Base-by-base conservation (phyloP, 305 asterid genomes). In the Fraxinus xanthoxyloides region DNA sequence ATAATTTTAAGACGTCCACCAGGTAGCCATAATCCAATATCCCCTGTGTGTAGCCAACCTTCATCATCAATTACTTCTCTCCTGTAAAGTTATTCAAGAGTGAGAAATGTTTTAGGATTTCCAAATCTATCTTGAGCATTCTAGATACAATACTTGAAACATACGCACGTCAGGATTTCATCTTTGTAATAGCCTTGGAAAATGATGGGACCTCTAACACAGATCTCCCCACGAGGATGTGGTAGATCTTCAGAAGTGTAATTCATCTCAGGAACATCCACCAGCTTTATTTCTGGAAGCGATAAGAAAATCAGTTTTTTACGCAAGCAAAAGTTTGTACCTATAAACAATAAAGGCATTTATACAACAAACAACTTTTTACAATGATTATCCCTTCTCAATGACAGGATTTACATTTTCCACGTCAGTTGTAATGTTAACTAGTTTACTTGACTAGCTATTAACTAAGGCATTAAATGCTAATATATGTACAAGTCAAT, bases 211-310 rank as follows among this genome's bases (percentile, higher is more conserved):
- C 99, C 99, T 90, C 99, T 91, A 81, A 94, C 97, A 88, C 99
- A 96, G 86, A 96, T 94, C 92, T 96, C 99, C 78, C 99, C 99
- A 75, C 99, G 98, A 77, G 98, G 98, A 88, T 93, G 87, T 31
- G 98, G 99, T 83, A 84, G 91, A 91, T 96, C 99, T 87, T 87
- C 95, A 35, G 98, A 91, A 72, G 98, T 93, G 87, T 96, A 96
- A 84, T 91, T 94, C 99, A 96, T 96, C 89, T 96, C 99, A 38
- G 98, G 98, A 82, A 96, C 98, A 77, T 94, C 98, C 82, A 91
- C 98, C 82, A 94, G 98, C 90, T 94, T 96, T 82, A 96, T 80
- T 87, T 96, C 98, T 95, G 94, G 72, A 75, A 84, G 75, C 75
- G 77, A 82, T 26, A 80, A 75, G 83, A 82, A 67, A 82, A 72